Conservation (phyloP, 257 asterid genomes). For the Parsonsia alboflavescens region DNA sequence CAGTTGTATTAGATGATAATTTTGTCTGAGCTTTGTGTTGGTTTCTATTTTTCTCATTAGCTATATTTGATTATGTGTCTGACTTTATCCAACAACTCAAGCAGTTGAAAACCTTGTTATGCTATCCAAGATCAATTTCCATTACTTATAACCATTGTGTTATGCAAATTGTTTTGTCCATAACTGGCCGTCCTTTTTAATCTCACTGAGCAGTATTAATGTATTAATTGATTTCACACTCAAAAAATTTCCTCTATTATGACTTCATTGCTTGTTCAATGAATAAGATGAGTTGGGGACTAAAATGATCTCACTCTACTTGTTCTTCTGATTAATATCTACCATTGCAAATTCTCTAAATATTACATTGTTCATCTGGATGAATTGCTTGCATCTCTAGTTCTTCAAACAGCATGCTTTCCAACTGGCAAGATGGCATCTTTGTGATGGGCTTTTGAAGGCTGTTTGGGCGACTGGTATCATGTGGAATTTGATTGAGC, state of each 20-base stretch:
- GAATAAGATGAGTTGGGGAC: background rate
- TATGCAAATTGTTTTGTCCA: background rate
- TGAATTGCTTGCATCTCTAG: slow-evolving; percentile 2
- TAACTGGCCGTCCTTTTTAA: background rate
- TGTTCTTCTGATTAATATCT: background rate
- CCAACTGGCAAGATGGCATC: background rate
- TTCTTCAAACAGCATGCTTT: background rate
- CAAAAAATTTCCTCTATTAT: background rate
- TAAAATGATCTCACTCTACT: background rate
- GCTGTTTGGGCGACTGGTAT: background rate
- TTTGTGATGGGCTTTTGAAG: background rate
- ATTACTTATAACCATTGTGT: background rate
- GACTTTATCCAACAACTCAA: background rate
- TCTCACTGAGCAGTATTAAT: background rate
- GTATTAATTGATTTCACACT: background rate
- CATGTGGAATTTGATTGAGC: background rate
- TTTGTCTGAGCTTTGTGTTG: slow-evolving; percentile 41
- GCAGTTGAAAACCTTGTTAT: slow-evolving; percentile 1
- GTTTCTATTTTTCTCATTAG: slow-evolving; percentile 22
- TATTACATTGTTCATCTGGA: slow-evolving; percentile 9
- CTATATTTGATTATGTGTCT: slow-evolving; percentile 11
- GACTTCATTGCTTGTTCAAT: slow-evolving; percentile 5
- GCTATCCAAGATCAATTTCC: background rate
- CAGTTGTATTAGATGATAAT: slow-evolving; percentile 45
- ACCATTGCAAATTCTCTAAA: background rate